These are phyloP conservation scores for Aspergillus quadricinctus DNA, from an alignment of 2,329 filamentous ascomycete species.

Conservation along the genomic window DNA sequence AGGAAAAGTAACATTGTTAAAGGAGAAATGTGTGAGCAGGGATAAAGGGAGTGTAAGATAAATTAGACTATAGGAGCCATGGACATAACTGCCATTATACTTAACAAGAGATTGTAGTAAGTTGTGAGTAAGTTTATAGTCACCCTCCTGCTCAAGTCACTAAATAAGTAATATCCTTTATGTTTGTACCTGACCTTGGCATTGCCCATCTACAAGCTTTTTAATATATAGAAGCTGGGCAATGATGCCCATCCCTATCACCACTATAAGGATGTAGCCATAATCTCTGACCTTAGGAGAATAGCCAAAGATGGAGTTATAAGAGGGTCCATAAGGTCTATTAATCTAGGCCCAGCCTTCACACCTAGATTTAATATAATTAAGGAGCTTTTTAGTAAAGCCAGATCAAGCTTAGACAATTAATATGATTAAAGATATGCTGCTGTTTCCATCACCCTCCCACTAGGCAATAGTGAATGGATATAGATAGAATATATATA, in stretches of 20 bases:
- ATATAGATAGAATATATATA: slow-evolving; percentile 24
- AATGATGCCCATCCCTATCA: slow-evolving; percentile 34
- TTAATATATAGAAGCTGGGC: slow-evolving; percentile 33
- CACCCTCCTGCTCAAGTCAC: slow-evolving; percentile 20
- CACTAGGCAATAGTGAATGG: slow-evolving; percentile 25
- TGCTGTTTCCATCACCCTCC: slow-evolving; percentile 11
- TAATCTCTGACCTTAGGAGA: slow-evolving; percentile 21
- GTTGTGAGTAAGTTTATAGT: slow-evolving; percentile 17
- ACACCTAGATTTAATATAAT: slow-evolving; percentile 2
- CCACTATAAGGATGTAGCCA: slow-evolving; percentile 30
- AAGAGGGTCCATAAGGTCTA: slow-evolving; percentile 22
- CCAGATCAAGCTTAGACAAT: slow-evolving; percentile 20
- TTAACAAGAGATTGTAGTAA: slow-evolving; percentile 17
- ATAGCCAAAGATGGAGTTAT: slow-evolving; percentile 2
- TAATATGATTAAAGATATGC: slow-evolving; percentile 15
- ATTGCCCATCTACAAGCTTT: slow-evolving; percentile 27
- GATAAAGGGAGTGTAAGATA: no score
- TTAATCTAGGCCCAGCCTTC: slow-evolving; percentile 20
- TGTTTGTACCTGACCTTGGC: slow-evolving; percentile 18
- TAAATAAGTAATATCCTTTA: slow-evolving; percentile 26
- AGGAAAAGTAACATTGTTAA: no score
- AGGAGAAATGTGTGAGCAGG: no score
- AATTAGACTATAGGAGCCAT: not conserved
- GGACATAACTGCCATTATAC: slow-evolving; percentile 17
- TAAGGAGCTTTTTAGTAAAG: slow-evolving; percentile 15